Percentiles rank a stretch among this genome's conserved stretches.
phyloP scores from a whole-genome alignment of 2,329 filamentous ascomycete genomes.

The Fusarium luffae region DNA sequence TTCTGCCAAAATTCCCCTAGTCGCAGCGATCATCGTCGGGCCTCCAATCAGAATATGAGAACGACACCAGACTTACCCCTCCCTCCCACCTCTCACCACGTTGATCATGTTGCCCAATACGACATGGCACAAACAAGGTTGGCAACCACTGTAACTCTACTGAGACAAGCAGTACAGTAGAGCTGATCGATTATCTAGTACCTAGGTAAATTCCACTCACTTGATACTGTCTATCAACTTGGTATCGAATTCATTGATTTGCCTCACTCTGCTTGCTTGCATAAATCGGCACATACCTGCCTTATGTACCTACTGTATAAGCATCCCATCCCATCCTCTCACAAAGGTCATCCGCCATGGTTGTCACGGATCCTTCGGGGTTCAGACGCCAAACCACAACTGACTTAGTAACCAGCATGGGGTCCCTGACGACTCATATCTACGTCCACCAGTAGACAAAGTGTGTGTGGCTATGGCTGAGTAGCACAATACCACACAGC shows the following conservation, averaged over 20 bases:
- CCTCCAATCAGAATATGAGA: constrained; percentile 11
- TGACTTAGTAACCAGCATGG: constrained; percentile 21
- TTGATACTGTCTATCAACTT: not conserved
- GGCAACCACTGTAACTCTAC: not conserved
- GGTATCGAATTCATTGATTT: not conserved
- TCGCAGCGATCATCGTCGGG: constrained; percentile 25
- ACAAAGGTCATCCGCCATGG: constrained; percentile 29
- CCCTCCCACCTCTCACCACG: constrained; percentile 14
- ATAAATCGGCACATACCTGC: not conserved
- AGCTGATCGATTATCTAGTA: not conserved
- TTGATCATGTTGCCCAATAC: constrained; percentile 34
- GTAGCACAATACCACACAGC: constrained; percentile 3
- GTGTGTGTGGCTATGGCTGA: constrained; percentile 32
- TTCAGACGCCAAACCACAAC: constrained; percentile 22
- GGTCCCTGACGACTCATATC: constrained; percentile 26
- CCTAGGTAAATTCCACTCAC: not conserved
- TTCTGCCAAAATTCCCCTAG: constrained; percentile 33
- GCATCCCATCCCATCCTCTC: not conserved
- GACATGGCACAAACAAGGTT: constrained; percentile 11
- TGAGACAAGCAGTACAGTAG: not conserved
- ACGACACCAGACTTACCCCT: constrained; percentile 4
- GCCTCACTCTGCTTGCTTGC: not conserved
- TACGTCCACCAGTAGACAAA: constrained; percentile 8
- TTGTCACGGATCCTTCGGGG: constrained; percentile 43
- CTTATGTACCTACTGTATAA: not conserved